phyloP scores from a whole-genome alignment of 345 rosid species.

The Eucalyptus leucophloia region DNA sequence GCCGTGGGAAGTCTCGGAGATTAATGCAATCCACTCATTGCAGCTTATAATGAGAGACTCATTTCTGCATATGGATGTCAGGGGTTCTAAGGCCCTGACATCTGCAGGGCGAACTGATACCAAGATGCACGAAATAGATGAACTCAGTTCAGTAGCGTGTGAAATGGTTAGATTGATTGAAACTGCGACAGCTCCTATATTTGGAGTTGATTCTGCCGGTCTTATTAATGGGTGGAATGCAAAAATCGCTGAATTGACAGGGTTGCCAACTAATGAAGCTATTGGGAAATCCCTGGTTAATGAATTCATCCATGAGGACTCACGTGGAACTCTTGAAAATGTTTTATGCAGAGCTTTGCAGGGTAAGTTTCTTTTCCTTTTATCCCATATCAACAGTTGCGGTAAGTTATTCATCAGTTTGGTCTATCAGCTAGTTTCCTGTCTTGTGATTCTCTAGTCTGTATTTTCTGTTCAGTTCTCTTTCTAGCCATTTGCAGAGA shows the following conservation, averaged over 20 bases:
- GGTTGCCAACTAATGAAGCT: constrained; percentile 46
- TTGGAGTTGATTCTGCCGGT: constrained; percentile 73
- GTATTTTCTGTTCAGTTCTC: not conserved
- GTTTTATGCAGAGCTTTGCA: constrained; percentile 51
- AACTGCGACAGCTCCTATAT: constrained; percentile 76
- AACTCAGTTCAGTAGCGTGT: constrained; percentile 58
- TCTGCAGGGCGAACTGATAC: constrained; percentile 3
- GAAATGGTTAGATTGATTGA: constrained; percentile 89
- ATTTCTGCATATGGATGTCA: constrained; percentile 20
- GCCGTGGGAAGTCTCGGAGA: constrained; percentile 76
- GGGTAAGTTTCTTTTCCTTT: constrained; percentile 21
- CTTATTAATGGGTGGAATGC: constrained; percentile 79
- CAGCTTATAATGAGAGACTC: constrained; percentile 73
- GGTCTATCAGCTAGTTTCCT: not conserved
- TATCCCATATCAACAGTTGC: not conserved
- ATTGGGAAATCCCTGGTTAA: constrained; percentile 59
- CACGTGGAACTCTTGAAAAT: constrained; percentile 23
- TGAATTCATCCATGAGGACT: constrained; percentile 61
- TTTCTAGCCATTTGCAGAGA: not conserved
- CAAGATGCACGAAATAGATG: constrained; percentile 26
- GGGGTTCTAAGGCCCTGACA: constrained; percentile 19
- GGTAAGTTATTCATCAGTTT: not conserved
- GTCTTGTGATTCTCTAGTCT: not conserved
- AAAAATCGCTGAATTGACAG: constrained; percentile 65
- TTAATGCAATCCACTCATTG: constrained; percentile 73